phyloP scores from a whole-genome alignment of 2,329 filamentous ascomycete species.

The Exserohilum rostratum region DNA sequence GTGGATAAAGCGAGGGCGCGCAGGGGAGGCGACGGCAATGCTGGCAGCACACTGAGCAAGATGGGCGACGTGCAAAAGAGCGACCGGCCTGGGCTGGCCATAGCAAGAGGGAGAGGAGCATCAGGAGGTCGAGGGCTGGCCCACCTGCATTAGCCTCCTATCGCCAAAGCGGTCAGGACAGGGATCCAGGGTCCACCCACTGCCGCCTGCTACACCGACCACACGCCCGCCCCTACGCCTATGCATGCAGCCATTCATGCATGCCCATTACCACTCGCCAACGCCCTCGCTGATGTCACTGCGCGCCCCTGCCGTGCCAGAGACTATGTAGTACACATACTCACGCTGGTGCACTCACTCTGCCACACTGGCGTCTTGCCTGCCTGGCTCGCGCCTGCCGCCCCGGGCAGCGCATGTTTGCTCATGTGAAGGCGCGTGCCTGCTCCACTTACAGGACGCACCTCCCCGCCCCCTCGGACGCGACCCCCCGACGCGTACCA shows the following conservation, averaged over 20 bases:
- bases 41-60: slow-evolving; percentile 7
- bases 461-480: too few species aligned
- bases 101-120: slow-evolving; percentile 24
- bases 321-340: too few species aligned
- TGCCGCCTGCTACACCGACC: slow-evolving; percentile 5
- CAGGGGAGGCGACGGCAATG: background rate
- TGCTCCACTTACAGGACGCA: too few species aligned
- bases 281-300: slow-evolving; percentile 4
- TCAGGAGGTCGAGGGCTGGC: slow-evolving; percentile 25
- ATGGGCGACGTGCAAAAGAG: slow-evolving; percentile 9
- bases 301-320: background rate
- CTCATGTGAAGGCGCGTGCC: too few species aligned
- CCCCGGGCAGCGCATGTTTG: too few species aligned
- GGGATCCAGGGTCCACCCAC: slow-evolving; percentile 14
- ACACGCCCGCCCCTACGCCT: background rate
- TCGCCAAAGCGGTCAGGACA: slow-evolving; percentile 12
- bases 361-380: too few species aligned
- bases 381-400: background rate
- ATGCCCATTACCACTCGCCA: background rate
- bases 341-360: too few species aligned
- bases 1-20: too few species aligned
- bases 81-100: slow-evolving; percentile 1
- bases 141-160: slow-evolving; percentile 7
- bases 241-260: slow-evolving; percentile 4
- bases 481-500: too few species aligned